Percentiles rank a stretch among this genome's conserved stretches.
Evolutionary conservation across 495 filamentous ascomycete genomes (phyloP).

Genomic region (Acidomyces sp.): DNA sequence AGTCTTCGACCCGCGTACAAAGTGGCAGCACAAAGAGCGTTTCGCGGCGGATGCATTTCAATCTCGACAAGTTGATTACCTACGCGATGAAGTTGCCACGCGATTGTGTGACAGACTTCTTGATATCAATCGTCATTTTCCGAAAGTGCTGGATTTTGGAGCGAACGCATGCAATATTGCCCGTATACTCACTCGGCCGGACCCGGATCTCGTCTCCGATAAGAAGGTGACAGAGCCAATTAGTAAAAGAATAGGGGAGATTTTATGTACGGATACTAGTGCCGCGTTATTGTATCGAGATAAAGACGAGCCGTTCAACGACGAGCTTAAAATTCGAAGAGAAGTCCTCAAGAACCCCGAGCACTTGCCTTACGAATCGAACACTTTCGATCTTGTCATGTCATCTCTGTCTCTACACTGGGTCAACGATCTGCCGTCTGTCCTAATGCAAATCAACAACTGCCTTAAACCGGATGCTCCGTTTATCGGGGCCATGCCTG

Average conservation of each 20-base stretch:
- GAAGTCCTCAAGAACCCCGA: constrained; percentile 56
- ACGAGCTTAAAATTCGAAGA: constrained; percentile 53
- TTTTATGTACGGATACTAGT: constrained; percentile 74
- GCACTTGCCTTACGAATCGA: constrained; percentile 60
- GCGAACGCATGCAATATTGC: constrained; percentile 95
- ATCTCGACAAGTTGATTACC: constrained; percentile 73
- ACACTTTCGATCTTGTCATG: constrained; percentile 76
- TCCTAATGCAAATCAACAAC: constrained; percentile 66
- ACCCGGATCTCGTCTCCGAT: constrained; percentile 40
- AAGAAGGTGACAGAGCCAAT: constrained; percentile 47
- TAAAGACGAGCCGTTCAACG: constrained; percentile 60
- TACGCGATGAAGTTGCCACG: constrained; percentile 79
- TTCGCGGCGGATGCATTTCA: constrained; percentile 55
- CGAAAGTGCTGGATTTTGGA: constrained; percentile 79
- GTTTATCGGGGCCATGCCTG: constrained; percentile 91
- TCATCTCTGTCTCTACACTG: constrained; percentile 85
- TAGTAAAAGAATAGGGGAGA: constrained; percentile 48
- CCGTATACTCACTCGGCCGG: constrained; percentile 54
- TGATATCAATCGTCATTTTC: constrained; percentile 84
- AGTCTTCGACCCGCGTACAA: constrained; percentile 79
- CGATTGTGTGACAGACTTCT: constrained; percentile 78
- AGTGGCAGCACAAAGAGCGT: constrained; percentile 83
- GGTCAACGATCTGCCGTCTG: constrained; percentile 87
- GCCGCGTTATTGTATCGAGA: constrained; percentile 70
- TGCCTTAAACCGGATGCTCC: constrained; percentile 82